Evolutionary conservation across 192 early-diverging fungal genomes (phyloP).

Genomic region (Funneliformis mosseae): DNA sequence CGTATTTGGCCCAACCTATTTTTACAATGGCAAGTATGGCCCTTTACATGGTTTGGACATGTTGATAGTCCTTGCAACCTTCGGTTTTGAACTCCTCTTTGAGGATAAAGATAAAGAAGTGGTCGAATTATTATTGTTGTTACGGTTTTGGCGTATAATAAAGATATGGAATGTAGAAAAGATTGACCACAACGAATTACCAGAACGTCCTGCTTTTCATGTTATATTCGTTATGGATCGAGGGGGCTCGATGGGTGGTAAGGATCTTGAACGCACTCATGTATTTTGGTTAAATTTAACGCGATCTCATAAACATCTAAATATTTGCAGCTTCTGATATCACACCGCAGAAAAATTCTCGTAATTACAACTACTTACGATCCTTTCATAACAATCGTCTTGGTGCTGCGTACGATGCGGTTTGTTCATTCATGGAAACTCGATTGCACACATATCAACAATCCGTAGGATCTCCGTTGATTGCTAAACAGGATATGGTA

Average conservation of each 20-base stretch:
- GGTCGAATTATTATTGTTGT: slow-evolving; percentile 51
- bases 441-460: no score
- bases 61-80: slow-evolving; percentile 49
- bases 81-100: slow-evolving; percentile 51
- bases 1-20: slow-evolving; percentile 52
- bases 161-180: slow-evolving; percentile 53
- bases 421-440: no score
- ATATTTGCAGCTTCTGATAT: no score
- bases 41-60: slow-evolving; percentile 52
- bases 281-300: no score
- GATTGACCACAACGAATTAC: slow-evolving; percentile 1
- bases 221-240: neutral
- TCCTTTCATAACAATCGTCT: neutral
- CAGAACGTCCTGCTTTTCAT: neutral
- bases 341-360: no score
- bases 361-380: no score
- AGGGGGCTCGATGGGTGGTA: slow-evolving; percentile 1
- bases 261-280: no score
- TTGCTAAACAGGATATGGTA: no score
- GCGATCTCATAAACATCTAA: no score
- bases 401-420: no score
- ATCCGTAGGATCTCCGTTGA: no score
- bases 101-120: slow-evolving; percentile 55
- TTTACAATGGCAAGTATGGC: slow-evolving; percentile 34
- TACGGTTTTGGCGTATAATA: slow-evolving; percentile 58